Base-by-base conservation (phyloP, 2,329 filamentous ascomycete species). In the Biscogniauxia mediterranea region DNA sequence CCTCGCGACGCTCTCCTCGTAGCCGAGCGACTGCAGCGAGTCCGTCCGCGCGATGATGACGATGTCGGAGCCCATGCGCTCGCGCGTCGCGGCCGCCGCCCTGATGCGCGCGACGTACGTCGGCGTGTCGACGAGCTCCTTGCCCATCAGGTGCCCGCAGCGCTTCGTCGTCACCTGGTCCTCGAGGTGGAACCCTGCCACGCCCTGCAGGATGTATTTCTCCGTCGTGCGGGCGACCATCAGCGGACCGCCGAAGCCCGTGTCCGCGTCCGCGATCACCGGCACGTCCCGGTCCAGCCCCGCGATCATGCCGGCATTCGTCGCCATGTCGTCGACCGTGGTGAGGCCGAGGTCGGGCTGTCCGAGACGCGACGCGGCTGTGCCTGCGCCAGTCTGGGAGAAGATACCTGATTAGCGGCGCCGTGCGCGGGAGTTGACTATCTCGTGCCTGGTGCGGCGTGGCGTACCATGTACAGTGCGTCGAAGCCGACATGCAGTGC, bases 251-350 rank as follows among this genome's bases (percentile, higher is more conserved):
- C 82, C 85, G 71, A 84, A 86, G 50, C 83, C 83, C 0, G 84
- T 86, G 70, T 87, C 84, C 28, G 82, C 83, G 69, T 87, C 85
- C 8, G 84, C 86, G 65, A 89, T 88, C 20, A 90, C 71, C 0
- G 87, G 87, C 0, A 83, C 75, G 0, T 73, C 71, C 0, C 82
- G 80, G 64, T 86, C 79, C 28, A 89, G 77, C 51, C 80, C 81
- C 59, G 86, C 85, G 60, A 90, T 85, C 84, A 89, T 89, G 56
- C 80, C 78, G n/a, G 86, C 86, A 70, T 89, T 85, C 52, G 77
- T 75, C 42, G 79, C 77, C 86, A 90, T 89, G 73, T 89, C 86
- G 68, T 83, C 81, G 32, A 87, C 77, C 0, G 85, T 84, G 2
- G 84, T 82, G 13, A 89, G 76, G 51, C 85, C 87, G 3, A 90